phyloP scores from a whole-genome alignment of 2,329 filamentous ascomycete species.

The Magnaporthiopsis poae region DNA sequence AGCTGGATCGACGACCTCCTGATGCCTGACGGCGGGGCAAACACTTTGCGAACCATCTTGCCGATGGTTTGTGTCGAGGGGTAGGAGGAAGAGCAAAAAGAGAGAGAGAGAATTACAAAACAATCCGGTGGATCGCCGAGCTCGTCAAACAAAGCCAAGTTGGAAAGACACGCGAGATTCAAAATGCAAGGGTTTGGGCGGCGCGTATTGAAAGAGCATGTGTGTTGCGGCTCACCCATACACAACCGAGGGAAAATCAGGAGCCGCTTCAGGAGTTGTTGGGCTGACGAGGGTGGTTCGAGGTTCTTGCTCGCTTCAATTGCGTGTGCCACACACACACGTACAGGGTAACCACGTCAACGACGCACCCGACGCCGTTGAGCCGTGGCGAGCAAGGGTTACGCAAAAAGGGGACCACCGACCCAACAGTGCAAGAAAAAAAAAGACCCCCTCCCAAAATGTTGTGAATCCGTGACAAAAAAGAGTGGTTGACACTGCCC shows the following conservation, averaged over 20 bases:
- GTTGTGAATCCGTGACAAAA: not conserved
- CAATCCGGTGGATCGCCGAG: not conserved
- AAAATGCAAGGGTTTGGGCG: not conserved
- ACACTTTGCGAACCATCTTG: not conserved
- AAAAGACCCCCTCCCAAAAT: not conserved
- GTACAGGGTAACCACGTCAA: not conserved
- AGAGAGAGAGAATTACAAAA: not conserved
- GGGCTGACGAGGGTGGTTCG: not conserved
- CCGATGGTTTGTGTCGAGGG: not conserved
- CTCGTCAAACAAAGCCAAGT: not conserved
- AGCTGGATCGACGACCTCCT: not conserved
- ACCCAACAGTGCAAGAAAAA: not conserved
- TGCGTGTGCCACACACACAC: not conserved
- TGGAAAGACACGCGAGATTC: not conserved
- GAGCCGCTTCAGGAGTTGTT: not conserved
- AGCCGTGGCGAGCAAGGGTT: not conserved
- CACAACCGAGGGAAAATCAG: not conserved
- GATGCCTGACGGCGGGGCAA: not conserved
- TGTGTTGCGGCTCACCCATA: not conserved
- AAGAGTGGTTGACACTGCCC: not conserved
- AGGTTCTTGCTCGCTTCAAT: not conserved
- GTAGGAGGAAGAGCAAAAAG: not conserved
- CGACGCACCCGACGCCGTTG: not conserved
- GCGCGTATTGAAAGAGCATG: too few species aligned
- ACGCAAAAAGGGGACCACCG: too few species aligned